Evolutionary conservation across 805 yeast genomes (phyloP), one percentile per base, ranked within the genome.

Genomic region (Wickerhamiella galacta): DNA sequence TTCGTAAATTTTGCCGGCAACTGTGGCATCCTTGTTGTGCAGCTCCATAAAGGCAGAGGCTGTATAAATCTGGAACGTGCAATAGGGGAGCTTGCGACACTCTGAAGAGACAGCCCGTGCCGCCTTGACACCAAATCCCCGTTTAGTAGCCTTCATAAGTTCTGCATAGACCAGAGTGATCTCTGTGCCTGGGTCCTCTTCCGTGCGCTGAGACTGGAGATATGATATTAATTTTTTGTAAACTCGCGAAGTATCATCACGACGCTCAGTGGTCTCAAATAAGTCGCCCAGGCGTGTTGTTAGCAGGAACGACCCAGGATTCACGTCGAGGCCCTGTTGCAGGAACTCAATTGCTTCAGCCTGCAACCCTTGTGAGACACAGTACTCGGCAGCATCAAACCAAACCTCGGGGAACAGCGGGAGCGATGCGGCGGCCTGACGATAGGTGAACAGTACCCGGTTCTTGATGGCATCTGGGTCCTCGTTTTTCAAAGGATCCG

Each of bases 31-130:
- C 38, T 69, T 74, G 38, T 75, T 63, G 42, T 61, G 61, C 44
- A 68, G 73, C 49, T 87, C 98, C 60, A 83, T 62, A 49, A 70
- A 60, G 1, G 95, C 94, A 46, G 78, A 76, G 38, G 80, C 87
- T 15, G 75, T 73, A 53, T 68, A 87, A 15, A 87, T 66, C 44
- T 81, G 81, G 58, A 73, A 72, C 1, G 92, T 75, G 26, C 77
- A 48, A 38, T 57, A 62, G n/a, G 60, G 49, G 42, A 70, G 66
- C 47, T 72, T 70, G 44, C 93, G 69, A 6, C 78, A 76, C 42
- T 64, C 67, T 35, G 77, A 66, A 50, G 83, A 82, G 2, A 80
- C 61, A 16, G 60, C 50, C 39, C 96, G 66, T 2, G 93, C 83
- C 23, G 75, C 82, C 32, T 70, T 68, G 20, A 75, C 60, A 3